Evolutionary conservation across 192 early-diverging fungal species (phyloP).

Genomic region (Hyaloraphidium curvatum): DNA sequence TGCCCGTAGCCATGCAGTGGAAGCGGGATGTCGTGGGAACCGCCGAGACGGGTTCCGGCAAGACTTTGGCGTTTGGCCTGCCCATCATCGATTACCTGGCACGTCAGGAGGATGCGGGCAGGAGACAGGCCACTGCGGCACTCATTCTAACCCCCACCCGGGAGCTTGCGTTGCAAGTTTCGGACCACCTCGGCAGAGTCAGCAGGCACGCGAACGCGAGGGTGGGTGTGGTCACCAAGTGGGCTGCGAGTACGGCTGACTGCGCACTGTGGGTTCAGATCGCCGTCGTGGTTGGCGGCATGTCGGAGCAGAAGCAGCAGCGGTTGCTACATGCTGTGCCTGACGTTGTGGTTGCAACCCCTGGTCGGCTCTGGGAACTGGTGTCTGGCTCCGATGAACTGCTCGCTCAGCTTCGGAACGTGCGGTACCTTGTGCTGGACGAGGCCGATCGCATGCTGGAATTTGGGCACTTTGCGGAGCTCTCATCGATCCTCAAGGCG

Average conservation of each 20-base stretch:
- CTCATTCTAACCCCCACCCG: slow-evolving; percentile 82
- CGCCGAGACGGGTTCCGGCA: slow-evolving; percentile 89
- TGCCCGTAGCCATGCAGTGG: slow-evolving; percentile 47
- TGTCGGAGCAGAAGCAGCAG: slow-evolving; percentile 80
- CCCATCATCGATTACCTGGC: slow-evolving; percentile 65
- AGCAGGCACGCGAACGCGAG: slow-evolving; percentile 9
- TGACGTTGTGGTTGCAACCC: slow-evolving; percentile 62
- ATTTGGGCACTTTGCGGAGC: slow-evolving; percentile 53
- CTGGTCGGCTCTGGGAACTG: slow-evolving; percentile 56
- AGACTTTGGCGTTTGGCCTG: slow-evolving; percentile 89
- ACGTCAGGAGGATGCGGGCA: slow-evolving; percentile 13
- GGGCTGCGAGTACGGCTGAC: slow-evolving; percentile 17
- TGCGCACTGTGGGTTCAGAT: slow-evolving; percentile 33
- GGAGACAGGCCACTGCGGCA: slow-evolving; percentile 20
- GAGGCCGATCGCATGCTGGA: slow-evolving; percentile 75
- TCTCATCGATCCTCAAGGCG: too few relatives aligned
- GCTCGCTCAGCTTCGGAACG: slow-evolving; percentile 27
- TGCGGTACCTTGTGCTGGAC: slow-evolving; percentile 57
- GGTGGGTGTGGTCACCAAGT: too few relatives aligned
- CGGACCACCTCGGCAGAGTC: slow-evolving; percentile 46
- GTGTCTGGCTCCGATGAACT: slow-evolving; percentile 34
- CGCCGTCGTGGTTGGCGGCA: slow-evolving; percentile 75
- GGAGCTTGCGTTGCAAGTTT: slow-evolving; percentile 89
- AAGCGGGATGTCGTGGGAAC: slow-evolving; percentile 73
- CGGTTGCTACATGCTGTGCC: slow-evolving; percentile 43